Conservation (phyloP, 108 stramenopile species). For the Fistulifera solaris region DNA sequence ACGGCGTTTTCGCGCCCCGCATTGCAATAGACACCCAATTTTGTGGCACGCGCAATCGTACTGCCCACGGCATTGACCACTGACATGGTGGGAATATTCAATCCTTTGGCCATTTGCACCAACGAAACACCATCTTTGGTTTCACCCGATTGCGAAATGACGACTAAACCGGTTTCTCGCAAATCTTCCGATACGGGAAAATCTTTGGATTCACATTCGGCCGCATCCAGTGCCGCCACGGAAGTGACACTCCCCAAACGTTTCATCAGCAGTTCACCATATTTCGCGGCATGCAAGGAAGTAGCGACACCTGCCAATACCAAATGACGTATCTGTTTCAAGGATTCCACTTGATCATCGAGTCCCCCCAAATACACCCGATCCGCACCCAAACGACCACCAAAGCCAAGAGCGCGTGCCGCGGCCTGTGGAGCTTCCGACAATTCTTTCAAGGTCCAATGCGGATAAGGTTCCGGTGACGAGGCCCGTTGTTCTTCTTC, state of each 20-base stretch:
- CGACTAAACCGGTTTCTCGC: slow-evolving; percentile 73
- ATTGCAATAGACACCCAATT: slow-evolving; percentile 97
- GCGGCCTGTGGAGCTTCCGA: slow-evolving; percentile 94
- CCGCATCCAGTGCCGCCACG: slow-evolving; percentile 84
- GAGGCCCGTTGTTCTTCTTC: slow-evolving; percentile 52
- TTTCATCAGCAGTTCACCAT: slow-evolving; percentile 97
- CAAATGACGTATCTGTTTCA: slow-evolving; percentile 75
- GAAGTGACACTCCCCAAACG: slow-evolving; percentile 88
- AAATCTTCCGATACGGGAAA: slow-evolving; percentile 46
- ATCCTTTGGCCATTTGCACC: slow-evolving; percentile 72
- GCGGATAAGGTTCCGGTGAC: slow-evolving; percentile 87
- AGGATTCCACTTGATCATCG: slow-evolving; percentile 58
- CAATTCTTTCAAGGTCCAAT: slow-evolving; percentile 92
- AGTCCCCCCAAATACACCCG: slow-evolving; percentile 78
- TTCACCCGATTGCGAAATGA: slow-evolving; percentile 96
- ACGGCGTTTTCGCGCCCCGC: slow-evolving; percentile 99
- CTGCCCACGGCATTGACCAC: slow-evolving; percentile 97
- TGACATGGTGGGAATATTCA: slow-evolving; percentile 76
- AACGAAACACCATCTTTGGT: slow-evolving; percentile 96
- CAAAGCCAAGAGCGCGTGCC: slow-evolving; percentile 86
- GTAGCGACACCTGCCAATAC: slow-evolving; percentile 93
- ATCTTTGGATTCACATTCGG: slow-evolving; percentile 83
- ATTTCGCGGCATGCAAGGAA: slow-evolving; percentile 85
- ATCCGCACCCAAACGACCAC: slow-evolving; percentile 68
- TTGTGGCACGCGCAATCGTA: slow-evolving; percentile 93